Base-by-base conservation (phyloP, 2,329 filamentous ascomycete species). In the Leptographium lundbergii region DNA sequence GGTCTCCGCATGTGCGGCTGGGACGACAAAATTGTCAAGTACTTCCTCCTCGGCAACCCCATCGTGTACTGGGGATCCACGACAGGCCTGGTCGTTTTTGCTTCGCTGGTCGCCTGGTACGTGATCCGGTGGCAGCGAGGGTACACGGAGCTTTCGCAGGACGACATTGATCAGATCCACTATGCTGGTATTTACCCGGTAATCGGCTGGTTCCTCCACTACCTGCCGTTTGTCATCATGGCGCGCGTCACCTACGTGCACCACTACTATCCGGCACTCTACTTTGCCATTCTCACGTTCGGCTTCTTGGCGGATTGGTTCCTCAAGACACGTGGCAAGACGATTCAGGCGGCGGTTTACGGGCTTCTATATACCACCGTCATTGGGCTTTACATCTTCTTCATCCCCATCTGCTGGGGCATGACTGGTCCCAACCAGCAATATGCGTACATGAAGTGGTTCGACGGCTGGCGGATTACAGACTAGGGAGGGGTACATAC, bases 161-260 rank as follows among this genome's bases (percentile, higher is more conserved):
- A 76, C 14, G 91, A 97, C 56, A 86, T 99, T 65, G 91, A 97
- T 71, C 90, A 94, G 65, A 92, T 99, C 69, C 91, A 96, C 73
- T 97, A 96, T 73, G 81, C 91, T 13, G 94, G 89, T 55, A 70
- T 99, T 60, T 99, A 99, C 73, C 92, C 94, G 10, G 78, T 92
- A 59, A 81, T 94, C 59, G 94, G 94, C 63, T 99, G 94, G 94
- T 86, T 96, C 73, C 80, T 99, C 55, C 94, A 99, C 75, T 99
- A 96, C 72, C 75, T 96, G 63, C 94, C 94, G 0, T 99, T 97
- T 73, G 83, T 96, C 67, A 84, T 94, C 69, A 99, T 99, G 95
- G 94, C 91, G 13, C 89, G 94, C 79, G 94, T 99, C 62, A 99
- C 94, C 19, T 99, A 99, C 69, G 94, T 99, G 58, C 94, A 99